phyloP scores from a whole-genome alignment of 352 stramenopile species.

The Pythium folliculosum region DNA sequence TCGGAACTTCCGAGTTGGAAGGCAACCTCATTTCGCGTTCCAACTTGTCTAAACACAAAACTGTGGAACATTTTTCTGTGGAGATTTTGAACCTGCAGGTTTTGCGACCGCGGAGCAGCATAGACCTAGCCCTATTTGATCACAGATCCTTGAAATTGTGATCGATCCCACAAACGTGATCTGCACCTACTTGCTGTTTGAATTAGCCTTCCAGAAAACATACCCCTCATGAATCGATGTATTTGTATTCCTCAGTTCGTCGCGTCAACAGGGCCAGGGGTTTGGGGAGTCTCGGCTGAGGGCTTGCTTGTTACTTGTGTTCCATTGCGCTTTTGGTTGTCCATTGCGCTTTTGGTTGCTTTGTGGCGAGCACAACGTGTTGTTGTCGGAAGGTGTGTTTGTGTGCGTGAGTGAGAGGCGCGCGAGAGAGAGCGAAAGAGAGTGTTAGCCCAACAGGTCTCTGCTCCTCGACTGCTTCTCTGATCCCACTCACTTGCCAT shows the following conservation, averaged over 20 bases:
- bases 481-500: slow-evolving; percentile 29
- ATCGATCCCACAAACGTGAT: background rate
- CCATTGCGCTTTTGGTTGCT: background rate
- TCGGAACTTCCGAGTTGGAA: too few species aligned
- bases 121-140: background rate
- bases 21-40: background rate
- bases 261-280: slow-evolving; percentile 1
- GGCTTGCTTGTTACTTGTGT: background rate
- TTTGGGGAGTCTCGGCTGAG: background rate
- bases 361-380: background rate
- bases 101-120: background rate
- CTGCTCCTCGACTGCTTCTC: background rate
- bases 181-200: background rate
- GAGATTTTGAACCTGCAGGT: background rate
- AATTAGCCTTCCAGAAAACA: background rate
- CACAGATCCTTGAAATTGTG: background rate
- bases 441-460: background rate
- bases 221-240: background rate
- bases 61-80: background rate
- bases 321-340: background rate
- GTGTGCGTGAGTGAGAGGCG: background rate
- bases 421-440: background rate
- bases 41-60: background rate
- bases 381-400: background rate
- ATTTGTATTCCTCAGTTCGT: background rate